A percentile compares a stretch with the other conserved stretches of the same genome.
These are phyloP conservation scores for Kodamaea neixiangensis DNA, from an alignment of 805 yeast genomes.

Conservation along the genomic window DNA sequence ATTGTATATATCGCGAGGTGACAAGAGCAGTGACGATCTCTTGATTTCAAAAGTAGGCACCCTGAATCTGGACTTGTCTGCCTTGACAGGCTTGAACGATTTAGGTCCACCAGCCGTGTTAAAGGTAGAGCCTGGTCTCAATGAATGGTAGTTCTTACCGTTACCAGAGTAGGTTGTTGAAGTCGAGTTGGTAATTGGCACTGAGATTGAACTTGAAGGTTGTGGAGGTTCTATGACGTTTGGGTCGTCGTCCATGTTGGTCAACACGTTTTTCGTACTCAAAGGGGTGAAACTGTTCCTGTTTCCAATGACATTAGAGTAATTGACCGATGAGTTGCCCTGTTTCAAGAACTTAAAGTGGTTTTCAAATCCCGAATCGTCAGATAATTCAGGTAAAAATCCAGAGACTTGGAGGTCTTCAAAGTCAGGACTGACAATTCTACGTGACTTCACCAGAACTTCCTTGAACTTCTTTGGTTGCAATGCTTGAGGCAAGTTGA, in stretches of 20 bases:
- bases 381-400: conserved; percentile 49
- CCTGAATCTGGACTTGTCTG: conserved; percentile 30
- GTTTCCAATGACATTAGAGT: conserved; percentile 19
- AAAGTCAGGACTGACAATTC: conserved; percentile 43
- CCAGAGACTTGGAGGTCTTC: conserved; percentile 44
- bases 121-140: conserved; percentile 4
- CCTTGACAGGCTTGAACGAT: conserved; percentile 4
- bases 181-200: neutral
- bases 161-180: neutral
- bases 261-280: conserved; percentile 31
- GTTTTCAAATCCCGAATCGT: conserved; percentile 49
- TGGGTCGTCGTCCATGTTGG: conserved; percentile 22
- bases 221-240: conserved; percentile 19
- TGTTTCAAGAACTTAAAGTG: conserved; percentile 39
- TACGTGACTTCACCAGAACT: conserved; percentile 43
- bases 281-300: conserved; percentile 27
- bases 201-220: conserved; percentile 11
- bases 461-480: conserved; percentile 38
- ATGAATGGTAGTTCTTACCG: conserved; percentile 2
- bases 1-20: conserved; percentile 40
- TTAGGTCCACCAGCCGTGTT: conserved; percentile 1
- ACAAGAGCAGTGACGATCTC: conserved; percentile 33
- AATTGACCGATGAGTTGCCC: conserved; percentile 16
- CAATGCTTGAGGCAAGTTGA: conserved; percentile 27
- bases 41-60: conserved; percentile 47